phyloP scores from a whole-genome alignment of 1,284 basidiomycete species.

The Cryptococcus sp. region DNA sequence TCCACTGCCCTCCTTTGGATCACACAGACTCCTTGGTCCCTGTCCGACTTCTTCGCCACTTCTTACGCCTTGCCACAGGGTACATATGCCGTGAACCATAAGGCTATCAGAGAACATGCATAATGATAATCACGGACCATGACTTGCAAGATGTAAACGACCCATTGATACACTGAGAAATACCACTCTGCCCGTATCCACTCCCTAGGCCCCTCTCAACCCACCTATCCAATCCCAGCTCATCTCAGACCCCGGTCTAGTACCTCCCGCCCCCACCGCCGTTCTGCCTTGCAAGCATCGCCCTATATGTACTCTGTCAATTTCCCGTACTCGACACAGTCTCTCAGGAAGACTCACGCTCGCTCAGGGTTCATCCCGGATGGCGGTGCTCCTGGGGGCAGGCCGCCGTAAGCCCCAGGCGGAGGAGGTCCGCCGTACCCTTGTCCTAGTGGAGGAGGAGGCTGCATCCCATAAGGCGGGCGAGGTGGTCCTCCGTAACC shows the following conservation, averaged over 20 bases:
- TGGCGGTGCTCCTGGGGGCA: slow-evolving; percentile 4
- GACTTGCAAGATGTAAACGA: not conserved
- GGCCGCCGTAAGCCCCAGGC: slow-evolving; percentile 5
- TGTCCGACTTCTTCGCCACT: too few species aligned
- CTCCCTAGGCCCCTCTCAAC: not conserved
- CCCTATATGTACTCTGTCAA: slow-evolving; percentile 14
- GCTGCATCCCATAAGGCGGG: not conserved
- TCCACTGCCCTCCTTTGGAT: not conserved
- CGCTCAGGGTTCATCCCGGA: slow-evolving; percentile 37
- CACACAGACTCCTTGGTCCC: not conserved
- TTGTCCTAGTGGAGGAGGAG: not conserved
- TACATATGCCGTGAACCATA: too few species aligned
- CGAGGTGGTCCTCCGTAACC: slow-evolving; percentile 4
- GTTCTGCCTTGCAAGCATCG: slow-evolving; percentile 32
- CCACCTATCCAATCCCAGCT: not conserved
- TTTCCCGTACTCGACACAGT: not conserved
- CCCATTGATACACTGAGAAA: slow-evolving; percentile 2
- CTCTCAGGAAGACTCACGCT: slow-evolving; percentile 27
- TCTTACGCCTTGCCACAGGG: too few species aligned
- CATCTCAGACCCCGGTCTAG: slow-evolving; percentile 3
- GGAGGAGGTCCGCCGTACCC: slow-evolving; percentile 18
- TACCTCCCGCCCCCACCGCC: slow-evolving; percentile 22
- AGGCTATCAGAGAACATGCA: not conserved
- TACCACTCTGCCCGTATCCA: not conserved
- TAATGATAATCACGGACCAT: slow-evolving; percentile 1